A percentile compares a stretch with the other conserved stretches of the same genome.
phyloP scores from a whole-genome alignment of 495 filamentous ascomycete species.

The Lasiosphaeriaceae sp. region DNA sequence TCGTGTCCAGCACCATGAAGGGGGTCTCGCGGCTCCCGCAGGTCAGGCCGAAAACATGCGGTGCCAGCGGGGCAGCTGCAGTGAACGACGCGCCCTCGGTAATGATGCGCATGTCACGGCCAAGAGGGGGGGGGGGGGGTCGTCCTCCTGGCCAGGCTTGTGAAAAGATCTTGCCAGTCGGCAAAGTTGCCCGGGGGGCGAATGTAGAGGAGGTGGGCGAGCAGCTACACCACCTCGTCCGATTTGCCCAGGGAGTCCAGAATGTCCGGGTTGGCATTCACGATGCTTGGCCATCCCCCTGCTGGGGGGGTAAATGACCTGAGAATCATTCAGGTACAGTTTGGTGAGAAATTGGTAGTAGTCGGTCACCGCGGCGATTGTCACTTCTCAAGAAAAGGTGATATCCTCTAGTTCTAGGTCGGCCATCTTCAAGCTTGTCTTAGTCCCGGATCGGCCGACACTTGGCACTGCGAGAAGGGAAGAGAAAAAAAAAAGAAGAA shows the following conservation, averaged over 20 bases:
- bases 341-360: slow-evolving; percentile 26
- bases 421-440: too few species aligned
- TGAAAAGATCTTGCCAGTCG: slow-evolving; percentile 11
- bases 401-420: slow-evolving; percentile 18
- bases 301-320: slow-evolving; percentile 16
- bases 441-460: too few species aligned
- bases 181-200: slow-evolving; percentile 6
- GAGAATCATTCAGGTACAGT: slow-evolving; percentile 19
- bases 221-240: slow-evolving; percentile 18
- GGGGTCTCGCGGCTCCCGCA: slow-evolving; percentile 1
- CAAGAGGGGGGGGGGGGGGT: neutral
- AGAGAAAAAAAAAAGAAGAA: too few species aligned
- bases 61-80: slow-evolving; percentile 3
- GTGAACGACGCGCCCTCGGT: slow-evolving; percentile 6
- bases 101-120: neutral
- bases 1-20: slow-evolving; percentile 16
- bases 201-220: slow-evolving; percentile 24
- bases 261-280: slow-evolving; percentile 4
- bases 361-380: slow-evolving; percentile 12
- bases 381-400: slow-evolving; percentile 18
- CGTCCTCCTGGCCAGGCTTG: neutral
- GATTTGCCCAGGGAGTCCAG: slow-evolving; percentile 18
- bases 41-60: slow-evolving; percentile 15
- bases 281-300: slow-evolving; percentile 26
- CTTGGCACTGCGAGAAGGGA: too few species aligned